Percentiles rank a stretch among this genome's conserved stretches.
Conservation (phyloP, 805 yeast genomes). For the Myxozyma melibiosi region DNA sequence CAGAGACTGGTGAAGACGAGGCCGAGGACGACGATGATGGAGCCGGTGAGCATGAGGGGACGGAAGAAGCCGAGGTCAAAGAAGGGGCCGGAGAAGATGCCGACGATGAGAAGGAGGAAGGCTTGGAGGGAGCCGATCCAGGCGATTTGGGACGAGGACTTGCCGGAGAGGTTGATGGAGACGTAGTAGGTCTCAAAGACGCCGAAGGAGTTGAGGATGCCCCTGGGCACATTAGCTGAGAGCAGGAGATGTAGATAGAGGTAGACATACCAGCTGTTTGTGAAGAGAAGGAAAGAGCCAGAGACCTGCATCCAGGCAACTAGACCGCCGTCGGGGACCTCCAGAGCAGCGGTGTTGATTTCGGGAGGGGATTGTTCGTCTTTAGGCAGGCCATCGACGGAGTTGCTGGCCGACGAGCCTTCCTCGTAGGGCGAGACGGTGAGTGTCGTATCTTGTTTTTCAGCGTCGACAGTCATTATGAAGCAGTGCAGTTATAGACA, state of each 20-base stretch:
- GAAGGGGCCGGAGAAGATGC: slow-evolving; percentile 39
- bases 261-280: slow-evolving; percentile 22
- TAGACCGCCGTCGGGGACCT: slow-evolving; percentile 25
- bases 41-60: slow-evolving; percentile 33
- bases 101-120: slow-evolving; percentile 35
- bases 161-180: slow-evolving; percentile 25
- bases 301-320: slow-evolving; percentile 28
- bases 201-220: slow-evolving; percentile 45
- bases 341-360: no score
- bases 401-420: no score
- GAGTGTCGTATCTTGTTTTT: no score
- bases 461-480: no score
- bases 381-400: no score
- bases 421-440: no score
- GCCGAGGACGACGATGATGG: slow-evolving; percentile 36
- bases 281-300: slow-evolving; percentile 23
- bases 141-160: slow-evolving; percentile 38
- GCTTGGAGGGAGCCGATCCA: slow-evolving; percentile 43
- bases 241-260: not conserved
- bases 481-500: no score
- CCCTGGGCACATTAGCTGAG: slow-evolving; percentile 41
- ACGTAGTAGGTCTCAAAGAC: slow-evolving; percentile 39
- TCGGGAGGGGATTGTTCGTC: no score
- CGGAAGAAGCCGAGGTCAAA: slow-evolving; percentile 39
- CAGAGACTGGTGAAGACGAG: slow-evolving; percentile 45